Conservation (phyloP, 305 asterid genomes). For the Solanum hybrid region DNA sequence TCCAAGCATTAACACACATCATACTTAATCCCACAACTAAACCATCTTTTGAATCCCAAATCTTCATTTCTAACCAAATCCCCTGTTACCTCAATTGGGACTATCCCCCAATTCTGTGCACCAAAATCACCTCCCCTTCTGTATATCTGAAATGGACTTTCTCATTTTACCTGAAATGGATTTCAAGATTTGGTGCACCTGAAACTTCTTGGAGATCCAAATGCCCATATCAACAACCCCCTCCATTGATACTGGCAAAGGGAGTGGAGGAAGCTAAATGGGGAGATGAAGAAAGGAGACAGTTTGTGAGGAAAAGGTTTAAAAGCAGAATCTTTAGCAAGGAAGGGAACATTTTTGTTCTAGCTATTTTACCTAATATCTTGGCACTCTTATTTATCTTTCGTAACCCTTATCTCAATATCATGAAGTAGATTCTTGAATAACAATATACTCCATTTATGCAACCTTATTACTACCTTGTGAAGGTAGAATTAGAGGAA, state of each 20-base stretch:
- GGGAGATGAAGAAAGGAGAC: constrained; percentile 54
- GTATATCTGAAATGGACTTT: constrained; percentile 43
- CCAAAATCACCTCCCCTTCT: constrained; percentile 18
- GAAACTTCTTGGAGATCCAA: constrained; percentile 80
- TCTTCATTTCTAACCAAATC: constrained; percentile 58
- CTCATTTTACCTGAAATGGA: constrained; percentile 35
- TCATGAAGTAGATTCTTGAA: constrained; percentile 12
- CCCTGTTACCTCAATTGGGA: constrained; percentile 93
- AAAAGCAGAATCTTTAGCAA: constrained; percentile 34
- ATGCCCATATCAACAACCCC: constrained; percentile 72
- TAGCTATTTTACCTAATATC: constrained; percentile 56
- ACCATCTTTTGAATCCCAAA: constrained; percentile 62
- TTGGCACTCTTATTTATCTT: constrained; percentile 37
- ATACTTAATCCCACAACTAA: constrained; percentile 51
- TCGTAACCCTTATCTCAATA: constrained; percentile 40
- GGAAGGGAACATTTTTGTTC: constrained; percentile 40
- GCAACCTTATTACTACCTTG: not conserved
- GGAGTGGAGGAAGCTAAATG: constrained; percentile 71
- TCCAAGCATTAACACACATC: constrained; percentile 64
- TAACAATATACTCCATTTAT: not conserved
- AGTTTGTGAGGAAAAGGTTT: constrained; percentile 41
- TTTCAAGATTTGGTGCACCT: constrained; percentile 41
- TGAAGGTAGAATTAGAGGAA: not conserved
- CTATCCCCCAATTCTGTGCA: constrained; percentile 86
- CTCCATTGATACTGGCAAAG: constrained; percentile 48